A percentile compares a stretch with the other conserved stretches of the same genome.
Evolutionary conservation across 2,329 filamentous ascomycete genomes (phyloP).

Genomic region (Fusarium sp.): DNA sequence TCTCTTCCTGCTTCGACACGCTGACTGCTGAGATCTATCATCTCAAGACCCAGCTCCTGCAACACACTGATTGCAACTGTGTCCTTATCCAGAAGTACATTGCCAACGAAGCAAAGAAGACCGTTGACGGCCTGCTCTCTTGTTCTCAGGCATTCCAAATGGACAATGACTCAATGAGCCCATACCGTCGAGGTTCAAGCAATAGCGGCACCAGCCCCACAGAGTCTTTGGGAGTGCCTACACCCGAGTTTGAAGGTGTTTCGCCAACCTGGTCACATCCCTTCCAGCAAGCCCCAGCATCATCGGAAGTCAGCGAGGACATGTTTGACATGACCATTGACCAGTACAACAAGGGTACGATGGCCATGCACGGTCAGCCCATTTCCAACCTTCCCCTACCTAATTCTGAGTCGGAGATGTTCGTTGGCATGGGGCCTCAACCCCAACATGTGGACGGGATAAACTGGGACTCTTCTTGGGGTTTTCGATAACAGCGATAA

Average conservation of each 20-base stretch:
- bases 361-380: conserved; percentile 22
- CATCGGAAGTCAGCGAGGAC: conserved; percentile 37
- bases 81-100: conserved; percentile 48
- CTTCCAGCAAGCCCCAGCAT: conserved; percentile 33
- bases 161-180: conserved; percentile 23
- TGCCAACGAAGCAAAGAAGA: conserved; percentile 46
- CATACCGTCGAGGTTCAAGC: conserved; percentile 37
- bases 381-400: conserved; percentile 18
- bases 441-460: conserved; percentile 18
- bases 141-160: conserved; percentile 30
- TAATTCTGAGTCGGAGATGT: conserved; percentile 23
- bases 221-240: conserved; percentile 39
- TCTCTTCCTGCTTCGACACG: conserved; percentile 42
- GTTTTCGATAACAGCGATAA: conserved; percentile 22
- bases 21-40: conserved; percentile 45
- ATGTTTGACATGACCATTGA: conserved; percentile 40
- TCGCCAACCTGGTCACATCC: conserved; percentile 38
- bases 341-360: conserved; percentile 24
- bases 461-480: conserved; percentile 36
- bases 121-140: conserved; percentile 39
- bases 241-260: conserved; percentile 35
- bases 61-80: conserved; percentile 48
- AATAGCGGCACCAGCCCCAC: conserved; percentile 41
- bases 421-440: conserved; percentile 22
- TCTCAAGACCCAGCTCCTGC: conserved; percentile 46